These are phyloP conservation scores for Neofusicoccum kwambonambiense DNA, from an alignment of 2,329 filamentous ascomycete genomes.

Conservation along the genomic window DNA sequence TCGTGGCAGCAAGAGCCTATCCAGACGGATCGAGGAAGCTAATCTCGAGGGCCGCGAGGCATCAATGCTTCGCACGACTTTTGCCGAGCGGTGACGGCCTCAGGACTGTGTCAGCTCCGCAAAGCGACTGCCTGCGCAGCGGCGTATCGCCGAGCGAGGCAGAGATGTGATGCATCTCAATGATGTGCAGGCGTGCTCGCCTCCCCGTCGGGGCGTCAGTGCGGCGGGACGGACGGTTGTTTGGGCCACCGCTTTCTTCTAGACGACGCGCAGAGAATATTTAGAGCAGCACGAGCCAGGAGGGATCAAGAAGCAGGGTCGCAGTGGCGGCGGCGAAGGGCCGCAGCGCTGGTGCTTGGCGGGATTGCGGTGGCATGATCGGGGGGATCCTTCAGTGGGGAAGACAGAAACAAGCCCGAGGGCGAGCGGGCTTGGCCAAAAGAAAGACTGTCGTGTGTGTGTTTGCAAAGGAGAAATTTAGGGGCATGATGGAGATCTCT, in stretches of 20 bases:
- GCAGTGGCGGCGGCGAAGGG: conserved; percentile 5
- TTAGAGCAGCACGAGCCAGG: conserved; percentile 15
- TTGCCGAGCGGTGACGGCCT: conserved; percentile 2
- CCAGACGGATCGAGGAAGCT: background rate
- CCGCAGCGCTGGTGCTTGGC: conserved; percentile 11
- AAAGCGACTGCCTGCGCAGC: background rate
- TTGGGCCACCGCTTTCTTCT: background rate
- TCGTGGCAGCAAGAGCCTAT: background rate
- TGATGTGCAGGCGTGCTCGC: conserved; percentile 11
- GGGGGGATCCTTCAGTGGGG: conserved; percentile 14
- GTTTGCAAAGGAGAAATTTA: conserved; percentile 16
- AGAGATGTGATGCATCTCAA: conserved; percentile 9
- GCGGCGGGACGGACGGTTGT: conserved; percentile 1
- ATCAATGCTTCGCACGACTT: conserved; percentile 4
- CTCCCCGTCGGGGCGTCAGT: conserved; percentile 1
- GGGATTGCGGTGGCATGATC: conserved; percentile 15
- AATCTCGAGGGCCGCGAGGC: background rate
- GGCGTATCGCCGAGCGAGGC: background rate
- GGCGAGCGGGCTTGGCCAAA: background rate
- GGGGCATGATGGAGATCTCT: conserved; percentile 12
- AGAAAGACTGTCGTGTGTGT: conserved; percentile 1
- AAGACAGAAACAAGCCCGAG: background rate
- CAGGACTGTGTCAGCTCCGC: conserved; percentile 1
- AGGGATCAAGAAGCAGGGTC: conserved; percentile 4
- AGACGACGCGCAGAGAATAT: conserved; percentile 2